These are phyloP conservation scores for Trypethelium eluteriae DNA, from an alignment of 495 filamentous ascomycete genomes.

Conservation along the genomic window DNA sequence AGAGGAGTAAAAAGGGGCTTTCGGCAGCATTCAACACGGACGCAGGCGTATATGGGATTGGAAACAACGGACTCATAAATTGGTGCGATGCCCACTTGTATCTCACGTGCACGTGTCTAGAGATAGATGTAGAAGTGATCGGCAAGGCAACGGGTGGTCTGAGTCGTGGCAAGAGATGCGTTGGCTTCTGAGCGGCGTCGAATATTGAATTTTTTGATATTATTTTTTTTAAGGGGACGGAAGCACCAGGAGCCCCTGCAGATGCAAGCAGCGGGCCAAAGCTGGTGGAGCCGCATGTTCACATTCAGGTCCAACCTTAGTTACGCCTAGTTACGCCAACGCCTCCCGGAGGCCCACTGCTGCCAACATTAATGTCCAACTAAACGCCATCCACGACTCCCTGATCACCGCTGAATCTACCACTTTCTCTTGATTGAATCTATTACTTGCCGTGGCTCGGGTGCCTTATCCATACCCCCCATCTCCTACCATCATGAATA, in stretches of 20 bases:
- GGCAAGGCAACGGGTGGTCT: background rate
- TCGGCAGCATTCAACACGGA: background rate
- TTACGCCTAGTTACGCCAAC: no score
- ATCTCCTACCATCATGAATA: conserved; percentile 3
- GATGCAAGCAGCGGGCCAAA: conserved; percentile 5
- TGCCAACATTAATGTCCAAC: conserved; percentile 6
- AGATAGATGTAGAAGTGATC: background rate
- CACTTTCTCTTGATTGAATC: background rate
- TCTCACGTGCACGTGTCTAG: background rate
- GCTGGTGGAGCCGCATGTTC: conserved; percentile 3
- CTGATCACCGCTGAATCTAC: background rate
- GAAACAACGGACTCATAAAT: background rate
- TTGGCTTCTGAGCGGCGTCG: background rate
- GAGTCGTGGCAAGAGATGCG: background rate
- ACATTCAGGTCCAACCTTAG: no score
- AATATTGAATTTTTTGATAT: background rate
- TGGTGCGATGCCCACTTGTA: no score
- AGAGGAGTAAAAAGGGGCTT: background rate
- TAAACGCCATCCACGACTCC: conserved; percentile 9
- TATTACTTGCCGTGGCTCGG: background rate
- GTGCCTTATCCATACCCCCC: background rate
- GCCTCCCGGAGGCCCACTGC: background rate
- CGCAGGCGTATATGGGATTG: background rate
- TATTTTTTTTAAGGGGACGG: background rate
- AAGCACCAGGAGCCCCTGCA: conserved; percentile 5